These are phyloP conservation scores for Lycium barbarum DNA, from an alignment of 257 asterid genomes.

Conservation along the genomic window DNA sequence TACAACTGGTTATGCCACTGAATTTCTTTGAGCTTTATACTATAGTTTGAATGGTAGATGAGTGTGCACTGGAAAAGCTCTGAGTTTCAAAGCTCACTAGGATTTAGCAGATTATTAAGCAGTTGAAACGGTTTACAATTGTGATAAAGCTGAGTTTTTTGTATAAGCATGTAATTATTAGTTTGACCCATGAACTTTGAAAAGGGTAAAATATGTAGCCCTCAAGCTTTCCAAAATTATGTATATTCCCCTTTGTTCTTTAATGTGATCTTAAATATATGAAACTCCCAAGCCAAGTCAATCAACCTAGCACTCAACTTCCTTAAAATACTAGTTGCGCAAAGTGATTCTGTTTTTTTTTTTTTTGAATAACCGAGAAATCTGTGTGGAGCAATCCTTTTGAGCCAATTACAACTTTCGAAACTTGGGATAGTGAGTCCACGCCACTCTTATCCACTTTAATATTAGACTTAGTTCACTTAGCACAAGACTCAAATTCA, in stretches of 20 bases:
- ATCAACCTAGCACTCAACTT: neutral
- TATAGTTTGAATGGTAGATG: neutral
- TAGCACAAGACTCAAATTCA: neutral
- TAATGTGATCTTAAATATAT: neutral
- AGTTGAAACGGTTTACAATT: neutral
- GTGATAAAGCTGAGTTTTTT: neutral
- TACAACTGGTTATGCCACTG: neutral
- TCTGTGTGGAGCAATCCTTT: neutral
- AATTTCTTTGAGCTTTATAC: neutral
- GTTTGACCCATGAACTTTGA: neutral
- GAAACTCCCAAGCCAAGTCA: neutral
- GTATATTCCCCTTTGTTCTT: too few relatives aligned
- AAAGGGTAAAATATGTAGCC: too few relatives aligned
- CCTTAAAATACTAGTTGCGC: neutral
- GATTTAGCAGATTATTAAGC: constrained; percentile 10
- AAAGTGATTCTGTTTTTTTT: neutral
- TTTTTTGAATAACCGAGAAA: neutral
- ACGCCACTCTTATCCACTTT: neutral
- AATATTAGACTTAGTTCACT: neutral
- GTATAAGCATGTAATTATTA: neutral
- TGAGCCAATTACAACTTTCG: neutral
- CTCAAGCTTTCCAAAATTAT: too few relatives aligned
- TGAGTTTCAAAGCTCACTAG: neutral
- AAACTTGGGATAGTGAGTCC: neutral
- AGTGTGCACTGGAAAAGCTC: neutral